Evolutionary conservation across 139 green algal species (phyloP), one percentile per base, ranked within the genome.

Genomic region (Chara braunii): DNA sequence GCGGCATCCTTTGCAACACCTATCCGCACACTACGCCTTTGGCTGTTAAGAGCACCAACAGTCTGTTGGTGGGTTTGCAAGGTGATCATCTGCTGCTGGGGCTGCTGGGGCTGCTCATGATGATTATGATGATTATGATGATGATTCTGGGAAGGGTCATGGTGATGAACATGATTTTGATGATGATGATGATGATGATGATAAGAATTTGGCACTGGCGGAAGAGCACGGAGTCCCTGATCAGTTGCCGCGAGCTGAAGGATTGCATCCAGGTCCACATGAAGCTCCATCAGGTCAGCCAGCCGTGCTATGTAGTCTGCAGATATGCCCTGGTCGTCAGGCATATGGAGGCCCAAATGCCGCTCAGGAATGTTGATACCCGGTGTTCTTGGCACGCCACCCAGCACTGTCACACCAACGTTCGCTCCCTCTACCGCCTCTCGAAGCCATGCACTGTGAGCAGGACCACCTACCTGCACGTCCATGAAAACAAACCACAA

Each of bases 1-100:
- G 87, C 87, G 6, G 64, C 82, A 64, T 94, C 87, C 42, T 69
- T 66, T 3, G 87, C 87, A 23, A 94, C 74, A 2, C 74, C 87
- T 37, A 94, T 88, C 37, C 83, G 76, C n/a, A n/a, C n/a, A n/a
- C n/a, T n/a, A n/a, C n/a, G n/a, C n/a, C 30, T 86, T 60, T 11
- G 28, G 23, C n/a, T n/a, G n/a, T n/a, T n/a, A n/a, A n/a, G n/a
- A n/a, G n/a, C n/a, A n/a, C n/a, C n/a, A n/a, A n/a, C n/a, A n/a
- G n/a, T n/a, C n/a, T n/a, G n/a, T n/a, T n/a, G n/a, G n/a, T n/a
- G n/a, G n/a, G n/a, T n/a, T n/a, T n/a, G n/a, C n/a, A n/a, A n/a
- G n/a, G n/a, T n/a, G n/a, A n/a, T n/a, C n/a, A n/a, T n/a, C n/a
- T 3, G 68, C 28, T 12, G 37, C 12, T n/a, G n/a, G n/a, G n/a